Conservation (phyloP, 2,329 filamentous ascomycete genomes). For the Botrytis medusae region DNA sequence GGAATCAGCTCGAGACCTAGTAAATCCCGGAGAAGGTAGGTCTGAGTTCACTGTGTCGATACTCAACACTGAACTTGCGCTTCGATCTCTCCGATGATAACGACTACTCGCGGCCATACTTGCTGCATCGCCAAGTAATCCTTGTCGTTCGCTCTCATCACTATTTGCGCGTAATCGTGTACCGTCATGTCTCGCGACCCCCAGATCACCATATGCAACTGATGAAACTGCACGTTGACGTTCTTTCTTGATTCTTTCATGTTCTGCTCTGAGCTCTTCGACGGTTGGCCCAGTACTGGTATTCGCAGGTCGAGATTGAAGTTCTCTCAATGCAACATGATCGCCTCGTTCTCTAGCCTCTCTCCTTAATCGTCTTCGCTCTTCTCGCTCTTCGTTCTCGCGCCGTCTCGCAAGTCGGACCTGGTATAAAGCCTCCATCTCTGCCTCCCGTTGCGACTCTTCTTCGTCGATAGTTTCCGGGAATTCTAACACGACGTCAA, state of each 20-base stretch:
- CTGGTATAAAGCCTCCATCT: constrained; percentile 92
- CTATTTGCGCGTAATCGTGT: constrained; percentile 73
- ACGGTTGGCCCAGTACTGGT: constrained; percentile 48
- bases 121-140: constrained; percentile 70
- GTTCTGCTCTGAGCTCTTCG: constrained; percentile 57
- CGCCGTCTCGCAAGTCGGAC: constrained; percentile 76
- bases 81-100: constrained; percentile 49
- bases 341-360: constrained; percentile 75
- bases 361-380: constrained; percentile 64
- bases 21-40: constrained; percentile 44
- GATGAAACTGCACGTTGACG: constrained; percentile 69
- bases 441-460: constrained; percentile 79
- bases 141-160: constrained; percentile 66
- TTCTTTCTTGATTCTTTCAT: constrained; percentile 56
- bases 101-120: constrained; percentile 41
- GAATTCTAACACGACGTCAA: constrained; percentile 86
- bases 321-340: constrained; percentile 62
- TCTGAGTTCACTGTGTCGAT: constrained; percentile 48
- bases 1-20: constrained; percentile 47
- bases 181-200: constrained; percentile 74
- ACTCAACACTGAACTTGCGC: constrained; percentile 57
- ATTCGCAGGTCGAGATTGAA: constrained; percentile 56
- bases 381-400: constrained; percentile 75
- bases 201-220: constrained; percentile 74
- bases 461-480: constrained; percentile 73